Evolutionary conservation across 495 filamentous ascomycete species (phyloP), one percentile per base, ranked within the genome.

Genomic region (Bathelium albidoporum): DNA sequence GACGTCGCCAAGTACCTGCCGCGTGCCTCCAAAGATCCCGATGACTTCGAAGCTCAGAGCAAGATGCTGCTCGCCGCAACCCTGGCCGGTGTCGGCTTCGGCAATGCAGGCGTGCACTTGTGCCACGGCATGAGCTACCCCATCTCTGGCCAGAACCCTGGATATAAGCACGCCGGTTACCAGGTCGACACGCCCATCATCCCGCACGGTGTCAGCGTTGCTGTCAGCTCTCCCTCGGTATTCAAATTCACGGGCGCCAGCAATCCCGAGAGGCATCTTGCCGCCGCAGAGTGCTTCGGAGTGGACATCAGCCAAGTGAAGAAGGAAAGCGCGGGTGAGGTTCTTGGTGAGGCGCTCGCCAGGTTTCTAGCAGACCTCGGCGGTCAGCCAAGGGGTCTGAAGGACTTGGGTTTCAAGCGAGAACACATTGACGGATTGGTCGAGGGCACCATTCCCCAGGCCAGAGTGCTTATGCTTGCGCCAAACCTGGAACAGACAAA

Each of bases 41-140:
- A 95, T 7, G 95, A 97, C 74, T 77, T 80, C 61, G 94, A 97
- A 71, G 94, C 94, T 0, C 93, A 97, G 76, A 85, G 80, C 10
- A 82, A 97, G 77, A 98, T 98, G 94, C 80, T 97, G 11, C 86
- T 97, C 11, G 94, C 94, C 2, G 90, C 93, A 0, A 97, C 94
- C 0, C 77, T 98, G 0, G 94, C 94, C 0, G 94, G 94, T 16
- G 90, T 98, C 1, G 94, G 94, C 0, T 98, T 97, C 75, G 94
- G 94, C 29, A 98, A 98, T 72, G 94, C 94, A 1, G 94, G 94
- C 41, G 94, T 98, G 1, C 94, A 98, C 77, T 79, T 98, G 4
- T 98, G 94, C 76, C 94, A 98, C 71, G 94, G 92, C 62, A 96
- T 97, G 91, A 89, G 85, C 41, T 98, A 98, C 73, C 93, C 93